Evolutionary conservation across 2,329 filamentous ascomycete genomes (phyloP), one percentile per base, ranked within the genome.

Genomic region (Rhynchosporium graminicola): DNA sequence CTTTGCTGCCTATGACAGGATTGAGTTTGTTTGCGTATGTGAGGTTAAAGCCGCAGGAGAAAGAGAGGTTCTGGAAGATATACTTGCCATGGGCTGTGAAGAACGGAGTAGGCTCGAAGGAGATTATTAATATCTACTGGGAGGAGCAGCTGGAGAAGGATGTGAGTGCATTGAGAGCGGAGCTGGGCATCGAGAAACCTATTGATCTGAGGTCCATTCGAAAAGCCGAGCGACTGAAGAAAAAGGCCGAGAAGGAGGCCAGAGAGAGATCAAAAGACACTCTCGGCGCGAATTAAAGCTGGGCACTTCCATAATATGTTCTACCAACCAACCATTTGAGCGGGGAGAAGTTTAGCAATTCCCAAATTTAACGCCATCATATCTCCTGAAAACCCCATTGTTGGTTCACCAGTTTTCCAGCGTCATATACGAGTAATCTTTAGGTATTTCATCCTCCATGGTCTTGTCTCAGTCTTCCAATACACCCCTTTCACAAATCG

Each of bases 91-190:
- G 95, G 95, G 95, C 95, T 42, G 77, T 97, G 50, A 80, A 85
- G 59, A 98, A 96, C 75, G 95, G 95, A 13, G 76, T 92, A 67
- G 79, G 83, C 60, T 83, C 87, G 54, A 86, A 89, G 71, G 91
- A 96, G 73, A 80, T 98, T 40, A 93, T 99, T 68, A 97, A 97
- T 76, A 88, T 99, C 1, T 99, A 97, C 74, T 99, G 95, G 95
- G 95, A 99, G 77, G 92, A 98, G 80, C 85, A 94, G 78, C 77
- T 99, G 68, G 88, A 93, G 78, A 90, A 87, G 62, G 88, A 96
- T 76, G 91, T 96, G 31, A 82, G 86, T 57, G 90, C 88, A 67
- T 74, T 99, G 74, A 83, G 95, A 67, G 76, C 73, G 4, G 83
- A 92, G 74, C 74, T 99, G 70, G 88, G 91, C 2, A 92, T 99